Conservation (phyloP, 2,329 filamentous ascomycete genomes). For the Chaetomiaceae sp. region DNA sequence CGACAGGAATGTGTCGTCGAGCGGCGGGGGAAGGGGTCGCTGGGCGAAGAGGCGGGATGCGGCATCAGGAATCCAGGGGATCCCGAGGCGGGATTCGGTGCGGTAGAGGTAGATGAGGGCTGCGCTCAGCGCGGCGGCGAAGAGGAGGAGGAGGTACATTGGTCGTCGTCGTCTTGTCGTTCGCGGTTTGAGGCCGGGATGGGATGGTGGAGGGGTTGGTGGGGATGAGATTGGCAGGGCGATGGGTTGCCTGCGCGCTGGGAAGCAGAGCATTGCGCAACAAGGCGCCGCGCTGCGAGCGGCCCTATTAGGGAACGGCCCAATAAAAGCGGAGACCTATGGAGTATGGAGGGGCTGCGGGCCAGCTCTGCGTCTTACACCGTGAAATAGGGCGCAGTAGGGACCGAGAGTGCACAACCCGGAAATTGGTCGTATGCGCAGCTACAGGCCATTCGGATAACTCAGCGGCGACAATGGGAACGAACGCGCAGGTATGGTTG, state of each 20-base stretch:
- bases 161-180: constrained; percentile 1
- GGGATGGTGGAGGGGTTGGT: background rate
- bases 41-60: constrained; percentile 45
- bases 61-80: constrained; percentile 48
- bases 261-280: too few species aligned
- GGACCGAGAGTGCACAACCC: too few species aligned
- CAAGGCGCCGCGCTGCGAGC: too few species aligned
- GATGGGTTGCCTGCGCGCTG: too few species aligned
- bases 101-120: constrained; percentile 42
- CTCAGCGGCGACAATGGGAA: too few species aligned
- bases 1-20: constrained; percentile 39
- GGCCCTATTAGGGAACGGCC: too few species aligned
- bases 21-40: constrained; percentile 37
- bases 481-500: too few species aligned
- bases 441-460: background rate
- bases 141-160: constrained; percentile 39
- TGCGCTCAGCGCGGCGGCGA: constrained; percentile 36
- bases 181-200: background rate
- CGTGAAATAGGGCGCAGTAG: too few species aligned
- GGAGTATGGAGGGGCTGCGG: too few species aligned
- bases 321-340: too few species aligned
- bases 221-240: too few species aligned
- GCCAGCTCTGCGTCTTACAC: too few species aligned
- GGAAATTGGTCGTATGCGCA: background rate
- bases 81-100: constrained; percentile 40